Evolutionary conservation across 1,284 basidiomycete species (phyloP), one percentile per base, ranked within the genome.

Genomic region (Malassezia caprae): DNA sequence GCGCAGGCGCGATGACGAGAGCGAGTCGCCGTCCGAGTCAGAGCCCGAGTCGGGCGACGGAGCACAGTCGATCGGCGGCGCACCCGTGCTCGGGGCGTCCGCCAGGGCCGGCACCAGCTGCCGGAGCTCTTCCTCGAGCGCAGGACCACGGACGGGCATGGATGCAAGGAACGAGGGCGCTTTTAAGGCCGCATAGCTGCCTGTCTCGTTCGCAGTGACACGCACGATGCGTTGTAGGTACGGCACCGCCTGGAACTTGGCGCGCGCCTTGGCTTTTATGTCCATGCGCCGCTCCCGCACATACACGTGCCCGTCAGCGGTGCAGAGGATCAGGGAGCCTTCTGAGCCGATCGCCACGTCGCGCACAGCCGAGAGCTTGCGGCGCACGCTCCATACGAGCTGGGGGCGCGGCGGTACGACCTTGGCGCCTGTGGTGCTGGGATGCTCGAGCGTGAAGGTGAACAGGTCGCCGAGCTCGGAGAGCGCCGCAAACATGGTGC

Each of bases 271-370:
- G 52, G 34, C 56, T n/a, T 52, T 28, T 11, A 39, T 52, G 8
- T 66, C 62, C 15, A 51, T 48, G 19, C 61, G 52, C 31, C 61
- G 61, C 23, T 56, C 66, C 32, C 60, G 65, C 51, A 91, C 81
- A 67, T 88, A 96, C 27, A 96, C 90, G 65, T 96, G 90, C 0
- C 93, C 93, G 1, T 90, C 90, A 63, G 86, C 84, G 0, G 93
- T 96, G 76, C 89, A 94, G 39, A 96, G 81, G 66, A 96, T 85
- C 65, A 96, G 82, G 7, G 86, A 83, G 2, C 90, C 89, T 63
- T 96, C 90, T 0, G 83, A 78, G 13, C 90, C 89, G 19, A 96
- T 80, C 0, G 88, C 90, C 8, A 93, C 85, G 70, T 96, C 91
- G 80, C 85, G 71, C 15, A 69, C 72, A 35, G 87, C 85, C 40